Base-by-base conservation (phyloP, 2,329 filamentous ascomycete species). In the Acephala macrosclerotiorum region DNA sequence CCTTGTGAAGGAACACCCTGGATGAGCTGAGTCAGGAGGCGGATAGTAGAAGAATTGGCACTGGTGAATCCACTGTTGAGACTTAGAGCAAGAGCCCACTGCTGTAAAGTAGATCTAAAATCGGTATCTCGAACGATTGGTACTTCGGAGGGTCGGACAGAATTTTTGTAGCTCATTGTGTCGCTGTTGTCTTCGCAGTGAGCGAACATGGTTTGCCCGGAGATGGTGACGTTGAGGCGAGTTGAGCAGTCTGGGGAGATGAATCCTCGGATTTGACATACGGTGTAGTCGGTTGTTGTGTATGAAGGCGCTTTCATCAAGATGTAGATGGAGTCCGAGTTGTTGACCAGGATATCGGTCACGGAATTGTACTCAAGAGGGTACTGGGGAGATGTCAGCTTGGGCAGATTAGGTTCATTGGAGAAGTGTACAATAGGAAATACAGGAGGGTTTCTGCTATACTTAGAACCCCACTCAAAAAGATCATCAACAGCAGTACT, bases 241-340 rank as follows among this genome's bases (percentile, higher is more conserved):
- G 91, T 93, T 0, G 87, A 89, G 76, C 92, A 95, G 12, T 84
- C 80, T 0, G 88, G 82, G 0, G 89, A 88, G 1, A 87, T 76
- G 69, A 87, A 88, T 0, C 87, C 89, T 25, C 85, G 84, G 51
- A 78, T 76, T 66, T 89, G 82, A 74, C 92, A 95, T 0, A 95
- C 78, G 0, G 89, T 86, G 73, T 90, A 93, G 33, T 86, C 81
- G 0, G 78, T 74, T 0, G 71, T 73, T 11, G 76, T 75, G 3
- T 67, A 53, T 0, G 79, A 73, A 9, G 29, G 29, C 29, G 29
- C 29, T 9, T 89, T 87, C 1, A 82, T 86, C 0, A 95, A 81
- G 0, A 93, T 68, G 73, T 94, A 94, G 2, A 93, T 82, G 0
- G 38, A 42, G 38, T 42, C 38, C 4, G 12, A 16, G 38, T 42